Evolutionary conservation across 2,329 filamentous ascomycete genomes (phyloP), one percentile per base, ranked within the genome.

Genomic region (Colletotrichum musae): DNA sequence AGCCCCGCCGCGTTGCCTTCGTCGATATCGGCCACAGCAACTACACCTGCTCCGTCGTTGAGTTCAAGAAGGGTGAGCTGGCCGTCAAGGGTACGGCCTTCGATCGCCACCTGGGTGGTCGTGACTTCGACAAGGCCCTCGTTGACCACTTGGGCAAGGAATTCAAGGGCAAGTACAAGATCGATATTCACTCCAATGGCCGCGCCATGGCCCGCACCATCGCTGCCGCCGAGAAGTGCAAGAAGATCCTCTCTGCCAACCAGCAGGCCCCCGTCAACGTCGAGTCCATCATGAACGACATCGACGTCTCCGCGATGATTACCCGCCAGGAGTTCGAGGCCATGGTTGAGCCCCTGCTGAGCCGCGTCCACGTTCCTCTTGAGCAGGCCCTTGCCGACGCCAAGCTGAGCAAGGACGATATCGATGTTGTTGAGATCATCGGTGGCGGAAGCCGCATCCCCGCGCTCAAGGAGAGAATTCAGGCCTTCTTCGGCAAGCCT

Each of bases 181-280:
- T 98, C 75, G 95, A 98, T 80, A 95, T 99, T 84, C 90, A 91
- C 82, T 91, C 90, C 74, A 96, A 98, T 85, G 89, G 91, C 74
- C 97, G 97, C 86, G 96, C 95, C 68, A 89, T 92, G 81, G 91
- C 95, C 74, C 94, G 96, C 80, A 93, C 97, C 75, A 88, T 93
- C 50, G 91, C 94, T 71, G 94, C 93, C 66, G 94, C 95, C 64
- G 96, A 99, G 88, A 98, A 97, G 89, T 86, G 97, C 80, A 99
- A 99, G 92, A 98, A 98, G 91, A 92, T 98, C 64, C 87, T 99
- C 65, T 98, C 95, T 43, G 96, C 96, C 80, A 98, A 98, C 85
- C 93, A 95, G 75, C 89, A 93, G 78, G 94, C 95, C 18, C 94
- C 95, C 58, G 84, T 99, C 81, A 98, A 95, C 87, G 97, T 99